Percentiles rank a stretch among this genome's conserved stretches.
These are phyloP conservation scores for Crepidotus variabilis DNA, from an alignment of 768 basidiomycete species.

Conservation along the genomic window DNA sequence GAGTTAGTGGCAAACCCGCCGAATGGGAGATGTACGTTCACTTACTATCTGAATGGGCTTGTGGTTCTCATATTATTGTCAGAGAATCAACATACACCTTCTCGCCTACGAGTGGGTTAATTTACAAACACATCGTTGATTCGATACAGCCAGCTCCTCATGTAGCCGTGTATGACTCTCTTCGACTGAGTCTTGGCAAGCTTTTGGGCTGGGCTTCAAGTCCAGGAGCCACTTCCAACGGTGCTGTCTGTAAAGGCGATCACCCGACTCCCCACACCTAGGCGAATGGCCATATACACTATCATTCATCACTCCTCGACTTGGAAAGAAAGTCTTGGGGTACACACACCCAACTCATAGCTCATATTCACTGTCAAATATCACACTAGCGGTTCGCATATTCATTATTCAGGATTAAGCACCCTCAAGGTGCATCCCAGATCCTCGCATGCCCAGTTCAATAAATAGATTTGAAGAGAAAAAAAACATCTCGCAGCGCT, in stretches of 20 bases:
- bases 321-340: no score
- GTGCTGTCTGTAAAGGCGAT: slow-evolving; percentile 11
- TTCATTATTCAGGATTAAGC: no score
- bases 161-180: slow-evolving; percentile 61
- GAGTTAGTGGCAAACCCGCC: slow-evolving; percentile 58
- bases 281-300: no score
- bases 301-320: no score
- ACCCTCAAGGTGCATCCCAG: no score
- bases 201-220: slow-evolving; percentile 31
- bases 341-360: no score
- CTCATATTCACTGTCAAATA: no score
- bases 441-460: no score
- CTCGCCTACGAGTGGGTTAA: slow-evolving; percentile 61
- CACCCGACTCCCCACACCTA: no score
- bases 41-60: not conserved
- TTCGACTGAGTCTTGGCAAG: slow-evolving; percentile 39
- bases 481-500: not conserved
- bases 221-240: slow-evolving; percentile 12
- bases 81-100: slow-evolving; percentile 75
- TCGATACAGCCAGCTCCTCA: slow-evolving; percentile 80
- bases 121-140: slow-evolving; percentile 62
- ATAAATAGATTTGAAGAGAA: no score
- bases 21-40: slow-evolving; percentile 72
- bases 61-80: not conserved
- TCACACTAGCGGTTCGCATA: no score